Base-by-base conservation (phyloP, 371 early-diverging fungal genomes). In the Basidiobolus meristosporus region DNA sequence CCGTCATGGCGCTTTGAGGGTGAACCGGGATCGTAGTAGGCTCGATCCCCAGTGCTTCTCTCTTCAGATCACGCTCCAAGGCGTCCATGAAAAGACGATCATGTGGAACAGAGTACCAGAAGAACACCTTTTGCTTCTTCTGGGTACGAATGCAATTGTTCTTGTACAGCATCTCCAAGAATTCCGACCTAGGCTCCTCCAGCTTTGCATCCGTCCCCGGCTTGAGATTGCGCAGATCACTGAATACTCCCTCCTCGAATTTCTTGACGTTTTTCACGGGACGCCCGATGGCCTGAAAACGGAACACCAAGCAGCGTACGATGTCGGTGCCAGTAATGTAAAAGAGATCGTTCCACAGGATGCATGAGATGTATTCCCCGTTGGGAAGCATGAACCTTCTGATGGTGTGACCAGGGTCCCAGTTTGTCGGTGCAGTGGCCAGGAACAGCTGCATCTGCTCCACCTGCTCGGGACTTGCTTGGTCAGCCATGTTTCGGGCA, bases 61-160 rank as follows among this genome's bases (percentile, higher is more conserved):
- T 74, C 62, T 96, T 90, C 22, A 98, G 60, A 58, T 99, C 98
- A 38, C 99, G 77, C 60, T 99, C 98, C 29, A 98, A 70, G 15
- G 98, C 98, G 63, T 99, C 99, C 40, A 89, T 72, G 53, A 92
- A 92, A 33, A 96, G 71, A 30, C 86, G 64, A 59, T 98, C 98
- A 60, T 97, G 97, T 14, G 90, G 92, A 3, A 98, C 98, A 28
- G 89, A 82, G 58, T 83, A 86, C 98, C 98, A 99, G 56, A 77
- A 93, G 58, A 99, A 99, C 12, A 99, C 99, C 50, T 99, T 99
- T 57, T 91, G 93, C 62, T 99, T 99, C 71, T 98, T 99, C 61
- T 98, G 99, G 6, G 99, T 98, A 22, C 99, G 76, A 44, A 99
- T 91, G 59, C 98, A 98, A 47, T 91, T 84, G 62, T 93, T 80